Evolutionary conservation across 202 grass and related monocot genomes (phyloP), one percentile per base, ranked within the genome.

Genomic region (Hordeum pubiflorum): DNA sequence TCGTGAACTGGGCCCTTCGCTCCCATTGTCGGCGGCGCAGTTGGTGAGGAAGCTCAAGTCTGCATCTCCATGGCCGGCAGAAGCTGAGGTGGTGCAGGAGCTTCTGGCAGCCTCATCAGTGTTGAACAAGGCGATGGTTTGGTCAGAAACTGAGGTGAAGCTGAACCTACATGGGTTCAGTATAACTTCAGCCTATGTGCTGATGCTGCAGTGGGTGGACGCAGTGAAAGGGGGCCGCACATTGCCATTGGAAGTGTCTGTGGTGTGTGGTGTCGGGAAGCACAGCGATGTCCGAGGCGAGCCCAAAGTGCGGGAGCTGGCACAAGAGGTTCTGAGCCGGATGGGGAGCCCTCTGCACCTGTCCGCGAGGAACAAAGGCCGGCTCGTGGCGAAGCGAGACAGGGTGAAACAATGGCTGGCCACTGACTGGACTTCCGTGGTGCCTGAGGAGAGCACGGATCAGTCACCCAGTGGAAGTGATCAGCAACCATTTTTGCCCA

Each of bases 121-220:
- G 61, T 39, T 94, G 44, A 54, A 56, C 24, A 89, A 89, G 71
- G 89, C 82, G 5, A 83, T 88, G 76, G 23, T 84, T 22, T 98
- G 92, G 95, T 91, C 86, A 2, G 78, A 89, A 32, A 73, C 84
- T 3, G 90, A 91, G 60, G 87, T 88, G 36, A 98, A 98, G 85
- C 82, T 98, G 81, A 93, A 98, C 38, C 88, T 98, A 21, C 95
- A 95, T 46, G 92, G 95, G 2, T 98, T 93, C 50, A 89, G 77
- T 70, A 77, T 72, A 34, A 73, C 83, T 61, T 77, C 95, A 58
- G 84, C 90, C 3, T 95, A 89, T 84, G 84, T 98, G 21, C 54
- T 95, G 71, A 84, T 98, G 77, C 80, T 98, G 29, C 92, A 95
- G 74, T 98, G 86, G 92, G 86, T 91, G 79, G 84, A 87, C 31